Base-by-base conservation (phyloP, 1,284 basidiomycete species). In the Kalmanozyma brasiliensis region DNA sequence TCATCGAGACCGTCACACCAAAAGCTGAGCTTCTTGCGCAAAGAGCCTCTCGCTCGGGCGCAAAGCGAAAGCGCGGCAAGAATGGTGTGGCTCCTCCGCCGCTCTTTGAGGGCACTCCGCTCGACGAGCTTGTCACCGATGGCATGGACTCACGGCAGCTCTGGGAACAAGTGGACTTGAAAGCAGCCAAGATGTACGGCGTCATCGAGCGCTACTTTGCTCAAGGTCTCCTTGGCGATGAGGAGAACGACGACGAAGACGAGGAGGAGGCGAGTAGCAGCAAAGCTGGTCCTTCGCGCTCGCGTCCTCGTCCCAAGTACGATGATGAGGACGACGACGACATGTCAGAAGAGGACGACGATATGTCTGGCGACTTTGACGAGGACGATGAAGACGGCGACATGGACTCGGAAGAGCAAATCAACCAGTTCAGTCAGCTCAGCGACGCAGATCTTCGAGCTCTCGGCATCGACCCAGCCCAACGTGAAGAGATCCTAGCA, bases 111-210 rank as follows among this genome's bases (percentile, higher is more conserved):
- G 85, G 86, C 43, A 95, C 94, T 0, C 92, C 93, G 4, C 84
- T 97, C 3, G 84, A 87, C 2, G 87, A 87, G 47, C 87, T 98
- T 19, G 90, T 89, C 60, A 85, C 89, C 11, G 88, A 92, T n/a
- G 89, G 87, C n/a, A 90, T 96, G 88, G 89, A 89, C 72, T 86
- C 88, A 20, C 91, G 92, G 57, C 94, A 96, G 82, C 85, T 98
- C 23, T 98, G 95, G 95, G 89, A 90, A 43, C 95, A 82, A 67
- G 69, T 80, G 42, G 79, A 81, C 49, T 52, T 79, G 38, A 73
- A 76, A 35, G 65, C 61, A 1, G 26, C 48, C 17, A 73, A 74
- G 42, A 57, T 81, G 44, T 61, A 63, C 32, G 51, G 49, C 29
- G 55, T 76, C 11, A 49, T 81, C 20, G 60, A 74, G 34, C 60